Evolutionary conservation across 768 basidiomycete species (phyloP).

Genomic region (Auricularia sp.): DNA sequence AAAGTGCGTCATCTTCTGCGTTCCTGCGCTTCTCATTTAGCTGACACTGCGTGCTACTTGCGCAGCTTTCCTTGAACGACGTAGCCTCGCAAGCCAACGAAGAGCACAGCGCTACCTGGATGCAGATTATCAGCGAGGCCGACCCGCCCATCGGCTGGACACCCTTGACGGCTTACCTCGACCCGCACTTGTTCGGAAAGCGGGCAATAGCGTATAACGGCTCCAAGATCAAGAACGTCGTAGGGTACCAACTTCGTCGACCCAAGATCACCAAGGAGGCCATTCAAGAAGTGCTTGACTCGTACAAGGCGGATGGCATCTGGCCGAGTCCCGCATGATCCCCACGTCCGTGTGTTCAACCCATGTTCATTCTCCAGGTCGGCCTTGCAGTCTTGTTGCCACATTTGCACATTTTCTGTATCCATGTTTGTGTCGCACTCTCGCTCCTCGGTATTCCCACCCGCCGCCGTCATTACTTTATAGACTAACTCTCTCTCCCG

Average conservation of each 20-base stretch:
- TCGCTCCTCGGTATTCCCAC: neutral
- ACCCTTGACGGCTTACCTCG: constrained; percentile 71
- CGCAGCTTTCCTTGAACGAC: constrained; percentile 56
- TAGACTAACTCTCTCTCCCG: neutral
- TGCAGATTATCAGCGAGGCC: constrained; percentile 64
- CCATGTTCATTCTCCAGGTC: neutral
- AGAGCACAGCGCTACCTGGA: constrained; percentile 74
- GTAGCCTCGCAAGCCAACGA: constrained; percentile 78
- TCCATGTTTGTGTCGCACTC: neutral
- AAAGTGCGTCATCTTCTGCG: constrained; percentile 35
- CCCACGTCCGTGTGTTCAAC: neutral
- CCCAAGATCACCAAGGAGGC: constrained; percentile 55
- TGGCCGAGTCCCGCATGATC: constrained; percentile 24
- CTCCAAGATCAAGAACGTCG: constrained; percentile 59
- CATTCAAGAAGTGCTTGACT: constrained; percentile 62
- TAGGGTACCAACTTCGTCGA: constrained; percentile 55
- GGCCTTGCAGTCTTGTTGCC: neutral
- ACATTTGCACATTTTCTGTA: neutral
- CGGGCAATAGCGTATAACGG: constrained; percentile 61
- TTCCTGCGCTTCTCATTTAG: neutral
- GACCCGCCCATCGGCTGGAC: constrained; percentile 63
- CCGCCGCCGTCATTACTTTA: neutral
- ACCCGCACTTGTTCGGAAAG: constrained; percentile 60
- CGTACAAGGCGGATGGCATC: constrained; percentile 65
- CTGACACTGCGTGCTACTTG: neutral